These are phyloP conservation scores for Chrysochromulina tobinii DNA, from an alignment of 78 protist genomes.

Conservation along the genomic window DNA sequence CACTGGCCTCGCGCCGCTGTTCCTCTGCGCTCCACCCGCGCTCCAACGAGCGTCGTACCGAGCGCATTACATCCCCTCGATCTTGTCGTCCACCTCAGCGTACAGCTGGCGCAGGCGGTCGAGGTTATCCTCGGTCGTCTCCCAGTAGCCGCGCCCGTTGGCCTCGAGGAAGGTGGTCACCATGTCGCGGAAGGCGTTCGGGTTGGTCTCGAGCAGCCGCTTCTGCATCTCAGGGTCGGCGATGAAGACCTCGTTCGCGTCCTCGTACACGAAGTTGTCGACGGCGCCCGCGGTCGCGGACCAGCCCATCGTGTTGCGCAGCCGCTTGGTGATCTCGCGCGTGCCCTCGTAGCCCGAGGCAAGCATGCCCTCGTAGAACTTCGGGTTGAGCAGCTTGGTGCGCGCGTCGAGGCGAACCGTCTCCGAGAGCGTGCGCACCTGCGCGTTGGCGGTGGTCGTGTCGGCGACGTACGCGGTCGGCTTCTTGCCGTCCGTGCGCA, in stretches of 20 bases:
- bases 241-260: constrained; percentile 56
- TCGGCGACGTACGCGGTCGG: constrained; percentile 48
- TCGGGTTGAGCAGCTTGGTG: constrained; percentile 64
- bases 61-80: constrained; percentile 36
- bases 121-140: constrained; percentile 49
- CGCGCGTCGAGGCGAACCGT: constrained; percentile 63
- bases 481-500: constrained; percentile 56
- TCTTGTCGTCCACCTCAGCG: constrained; percentile 52
- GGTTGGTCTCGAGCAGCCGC: constrained; percentile 60
- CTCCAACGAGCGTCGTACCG: too few relatives aligned
- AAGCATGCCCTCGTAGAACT: constrained; percentile 63
- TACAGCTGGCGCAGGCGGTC: constrained; percentile 63
- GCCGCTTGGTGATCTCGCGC: constrained; percentile 61
- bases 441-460: constrained; percentile 62
- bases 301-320: constrained; percentile 61
- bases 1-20: too few relatives aligned
- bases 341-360: constrained; percentile 50
- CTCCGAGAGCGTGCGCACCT: constrained; percentile 60
- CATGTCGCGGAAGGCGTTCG: constrained; percentile 64
- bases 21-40: too few relatives aligned
- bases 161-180: constrained; percentile 58
- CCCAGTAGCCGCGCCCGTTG: constrained; percentile 65
- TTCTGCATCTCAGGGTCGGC: constrained; percentile 48
- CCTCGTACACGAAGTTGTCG: constrained; percentile 52
- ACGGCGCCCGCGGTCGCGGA: constrained; percentile 60